A percentile compares a stretch with the other conserved stretches of the same genome.
These are phyloP conservation scores for Exobasidium cylindrosporum DNA, from an alignment of 1,284 basidiomycete genomes.

Conservation along the genomic window DNA sequence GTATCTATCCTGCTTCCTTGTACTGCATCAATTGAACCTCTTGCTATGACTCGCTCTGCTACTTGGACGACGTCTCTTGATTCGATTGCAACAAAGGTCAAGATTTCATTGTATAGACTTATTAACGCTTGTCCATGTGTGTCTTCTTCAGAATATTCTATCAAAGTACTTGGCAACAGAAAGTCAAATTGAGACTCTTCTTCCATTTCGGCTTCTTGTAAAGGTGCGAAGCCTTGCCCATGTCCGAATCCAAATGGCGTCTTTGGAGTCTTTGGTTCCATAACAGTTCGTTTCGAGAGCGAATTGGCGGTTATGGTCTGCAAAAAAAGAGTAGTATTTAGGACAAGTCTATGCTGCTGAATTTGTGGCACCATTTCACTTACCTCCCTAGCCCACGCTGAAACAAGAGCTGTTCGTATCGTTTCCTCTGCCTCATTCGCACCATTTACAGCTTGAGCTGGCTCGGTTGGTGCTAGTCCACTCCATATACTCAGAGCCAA, in stretches of 20 bases:
- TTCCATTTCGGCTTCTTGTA: constrained; percentile 72
- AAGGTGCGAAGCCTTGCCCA: constrained; percentile 24
- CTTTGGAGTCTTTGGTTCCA: background rate
- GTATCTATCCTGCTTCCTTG: constrained; percentile 1
- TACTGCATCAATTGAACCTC: no score
- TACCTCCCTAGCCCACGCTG: constrained; percentile 17
- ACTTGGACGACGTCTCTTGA: constrained; percentile 70
- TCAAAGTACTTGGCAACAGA: background rate
- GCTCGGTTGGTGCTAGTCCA: background rate
- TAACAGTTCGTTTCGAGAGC: background rate
- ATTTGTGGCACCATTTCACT: no score
- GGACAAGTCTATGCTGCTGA: no score
- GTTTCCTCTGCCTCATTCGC: constrained; percentile 33
- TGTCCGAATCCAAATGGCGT: background rate
- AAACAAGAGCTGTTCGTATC: constrained; percentile 24
- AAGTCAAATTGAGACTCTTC: background rate
- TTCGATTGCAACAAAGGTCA: constrained; percentile 72
- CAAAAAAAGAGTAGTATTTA: no score
- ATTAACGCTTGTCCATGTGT: constrained; percentile 59
- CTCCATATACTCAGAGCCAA: constrained; percentile 9
- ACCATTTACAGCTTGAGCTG: background rate
- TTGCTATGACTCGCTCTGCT: constrained; percentile 67
- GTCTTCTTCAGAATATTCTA: background rate
- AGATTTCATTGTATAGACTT: constrained; percentile 72
- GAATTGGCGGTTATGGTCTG: constrained; percentile 16